Evolutionary conservation across 1,139 yeast species (phyloP).

Genomic region (Nakaseomyces uthaithaninus): DNA sequence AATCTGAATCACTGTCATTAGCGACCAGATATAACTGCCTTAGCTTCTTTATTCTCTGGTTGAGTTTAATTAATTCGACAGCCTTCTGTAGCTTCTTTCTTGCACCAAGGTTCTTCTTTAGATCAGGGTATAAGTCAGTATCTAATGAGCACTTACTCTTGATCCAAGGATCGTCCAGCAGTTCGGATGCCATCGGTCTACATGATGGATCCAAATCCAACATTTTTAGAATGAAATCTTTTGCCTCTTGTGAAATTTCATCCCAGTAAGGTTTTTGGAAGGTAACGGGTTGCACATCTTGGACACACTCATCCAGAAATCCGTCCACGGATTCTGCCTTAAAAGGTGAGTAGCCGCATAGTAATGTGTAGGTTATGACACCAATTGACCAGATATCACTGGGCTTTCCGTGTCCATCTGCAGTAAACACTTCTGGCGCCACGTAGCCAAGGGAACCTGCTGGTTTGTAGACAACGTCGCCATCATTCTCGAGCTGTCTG

Average conservation of each 20-base stretch:
- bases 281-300: conserved; percentile 52
- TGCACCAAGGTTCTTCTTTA: conserved; percentile 72
- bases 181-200: conserved; percentile 60
- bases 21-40: conserved; percentile 39
- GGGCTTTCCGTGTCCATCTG: conserved; percentile 80
- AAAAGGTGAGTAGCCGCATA: conserved; percentile 92
- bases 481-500: conserved; percentile 47
- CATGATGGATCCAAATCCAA: conserved; percentile 55
- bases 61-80: conserved; percentile 68
- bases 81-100: conserved; percentile 79
- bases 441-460: conserved; percentile 94
- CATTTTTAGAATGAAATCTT: conserved; percentile 59
- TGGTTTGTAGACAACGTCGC: conserved; percentile 62
- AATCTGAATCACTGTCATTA: conserved; percentile 40
- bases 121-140: conserved; percentile 53
- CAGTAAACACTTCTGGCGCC: conserved; percentile 79
- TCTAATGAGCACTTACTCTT: conserved; percentile 43
- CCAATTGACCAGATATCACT: conserved; percentile 93
- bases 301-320: conserved; percentile 70
- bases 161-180: conserved; percentile 67
- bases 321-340: conserved; percentile 76
- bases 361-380: conserved; percentile 78
- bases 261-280: conserved; percentile 89
- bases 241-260: conserved; percentile 65
- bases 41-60: conserved; percentile 62